Base-by-base conservation (phyloP, 345 rosid genomes). In the Dimocarpus longan region DNA sequence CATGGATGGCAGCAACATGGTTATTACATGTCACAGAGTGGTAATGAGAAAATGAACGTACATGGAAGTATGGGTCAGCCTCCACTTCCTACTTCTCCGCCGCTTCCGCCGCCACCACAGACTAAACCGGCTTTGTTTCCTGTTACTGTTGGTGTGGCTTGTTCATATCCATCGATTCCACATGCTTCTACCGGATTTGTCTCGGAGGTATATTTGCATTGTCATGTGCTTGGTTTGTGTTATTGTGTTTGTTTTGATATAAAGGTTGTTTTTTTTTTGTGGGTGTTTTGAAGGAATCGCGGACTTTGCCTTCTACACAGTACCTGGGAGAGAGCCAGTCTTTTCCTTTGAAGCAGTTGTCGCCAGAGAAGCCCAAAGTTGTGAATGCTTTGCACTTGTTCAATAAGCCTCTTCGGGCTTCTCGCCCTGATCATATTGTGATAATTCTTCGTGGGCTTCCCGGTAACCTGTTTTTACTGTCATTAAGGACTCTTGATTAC, bases 381-480 rank as follows among this genome's bases (percentile, higher is more conserved):
- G 78, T 95, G 40, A 92, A 93, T 84, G 95, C 95, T 71, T 86
- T 91, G 8, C 83, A 88, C 66, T 80, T 95, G 83, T 91, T 95
- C 71, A 92, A 84, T 86, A 85, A 78, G 77, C 97, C 98, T 76
- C 79, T 83, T 87, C 88, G 94, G 37, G 81, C 88, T 5, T 52
- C 85, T 44, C 97, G 95, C n/a, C 98, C 95, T 54, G 94, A 90
- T 84, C 93, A 90, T 85, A 83, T 95, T 87, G 98, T 90, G 65
- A 85, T 95, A 72, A 91, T 95, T 59, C 96, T 95, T 65, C 92
- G 97, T 39, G 99, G 99, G 50, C 93, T 95, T 78, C 98, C 98
- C 73, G 99, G 98, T 93, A 80, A 32, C 12, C 32, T 62, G 54
- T 21, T 26, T 74, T 5, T 11, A 76, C 43, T 32, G 40, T 37